Evolutionary conservation across 345 rosid species (phyloP), one percentile per base, ranked within the genome.

Genomic region (Noccaea bulbosa): DNA sequence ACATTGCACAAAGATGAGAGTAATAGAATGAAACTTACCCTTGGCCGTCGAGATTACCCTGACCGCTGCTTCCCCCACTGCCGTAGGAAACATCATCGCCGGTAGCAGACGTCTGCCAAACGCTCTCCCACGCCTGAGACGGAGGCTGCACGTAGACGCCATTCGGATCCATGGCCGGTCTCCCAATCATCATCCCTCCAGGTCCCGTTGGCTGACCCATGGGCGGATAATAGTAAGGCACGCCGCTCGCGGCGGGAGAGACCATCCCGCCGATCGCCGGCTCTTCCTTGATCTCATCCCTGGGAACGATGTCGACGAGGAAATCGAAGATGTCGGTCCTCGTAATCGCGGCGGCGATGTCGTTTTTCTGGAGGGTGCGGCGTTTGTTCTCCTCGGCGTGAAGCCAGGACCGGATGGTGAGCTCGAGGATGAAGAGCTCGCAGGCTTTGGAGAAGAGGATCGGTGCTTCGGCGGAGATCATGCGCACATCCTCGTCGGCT

Each of bases 391-490:
- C 98, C 82, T 90, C 95, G 16, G 98, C 97, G 76, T 92, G 98
- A 62, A 92, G 95, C 98, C 98, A 92, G 16, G 98, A 92, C 6
- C 98, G 85, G 74, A 92, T 92, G 15, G 98, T 92, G 55, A 92
- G 92, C 67, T 92, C 98, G 62, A 92, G 83, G 61, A 92, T 88
- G 83, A 92, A 92, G 55, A 92, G 91, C 88, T 92, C 98, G 49
- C 98, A 92, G 38, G 98, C 98, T 72, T 92, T 92, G 34, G 98
- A 83, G 76, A 92, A 90, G 33, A 92, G 83, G 69, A 92, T 86
- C 39, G 98, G 98, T 2, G 96, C 98, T 77, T 90, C 98, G 14
- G 97, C 96, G 11, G 98, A 88, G 85, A 93, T 93, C 98, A 93
- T 93, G 51, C 97, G 97, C 40, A 91, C 97, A 63, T 93, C 98